These are phyloP conservation scores for Penicillium soppii DNA, from an alignment of 495 filamentous ascomycete species.

Conservation along the genomic window DNA sequence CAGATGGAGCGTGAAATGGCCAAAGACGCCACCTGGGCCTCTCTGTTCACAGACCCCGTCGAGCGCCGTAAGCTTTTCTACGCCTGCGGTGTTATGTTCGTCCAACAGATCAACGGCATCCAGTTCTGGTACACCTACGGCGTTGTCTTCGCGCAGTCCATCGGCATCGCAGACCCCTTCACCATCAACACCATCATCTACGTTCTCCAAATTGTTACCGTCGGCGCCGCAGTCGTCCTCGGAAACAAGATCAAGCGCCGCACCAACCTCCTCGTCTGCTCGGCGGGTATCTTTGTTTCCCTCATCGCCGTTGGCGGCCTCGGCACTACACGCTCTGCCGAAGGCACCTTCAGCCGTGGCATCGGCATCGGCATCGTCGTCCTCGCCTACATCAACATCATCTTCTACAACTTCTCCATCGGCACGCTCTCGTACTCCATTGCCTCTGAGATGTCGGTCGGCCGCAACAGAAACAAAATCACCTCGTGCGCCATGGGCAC, in stretches of 20 bases:
- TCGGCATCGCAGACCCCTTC: constrained; percentile 36
- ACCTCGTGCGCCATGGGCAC: constrained; percentile 27
- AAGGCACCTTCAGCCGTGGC: constrained; percentile 11
- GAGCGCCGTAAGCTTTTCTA: constrained; percentile 38
- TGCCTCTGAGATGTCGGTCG: constrained; percentile 35
- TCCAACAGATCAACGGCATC: constrained; percentile 41
- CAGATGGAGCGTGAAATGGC: constrained; percentile 20
- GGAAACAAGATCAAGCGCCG: constrained; percentile 34
- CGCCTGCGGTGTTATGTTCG: constrained; percentile 33
- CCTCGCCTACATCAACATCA: constrained; percentile 32
- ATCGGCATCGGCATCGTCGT: constrained; percentile 29
- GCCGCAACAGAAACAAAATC: constrained; percentile 40
- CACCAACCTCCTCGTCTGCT: constrained; percentile 29
- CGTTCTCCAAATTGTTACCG: constrained; percentile 36
- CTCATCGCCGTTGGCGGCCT: constrained; percentile 34
- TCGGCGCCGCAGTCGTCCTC: constrained; percentile 24
- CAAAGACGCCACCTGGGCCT: constrained; percentile 24
- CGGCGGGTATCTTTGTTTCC: constrained; percentile 25
- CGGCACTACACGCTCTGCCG: constrained; percentile 20
- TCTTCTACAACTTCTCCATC: constrained; percentile 35
- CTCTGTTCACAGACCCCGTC: constrained; percentile 30
- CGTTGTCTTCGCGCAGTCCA: constrained; percentile 35
- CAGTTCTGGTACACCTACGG: constrained; percentile 41
- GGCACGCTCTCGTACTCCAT: constrained; percentile 34
- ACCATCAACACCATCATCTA: constrained; percentile 34